A percentile compares a stretch with the other conserved stretches of the same genome.
phyloP scores from a whole-genome alignment of 1,139 yeast species.

The Protomyces inundatus region DNA sequence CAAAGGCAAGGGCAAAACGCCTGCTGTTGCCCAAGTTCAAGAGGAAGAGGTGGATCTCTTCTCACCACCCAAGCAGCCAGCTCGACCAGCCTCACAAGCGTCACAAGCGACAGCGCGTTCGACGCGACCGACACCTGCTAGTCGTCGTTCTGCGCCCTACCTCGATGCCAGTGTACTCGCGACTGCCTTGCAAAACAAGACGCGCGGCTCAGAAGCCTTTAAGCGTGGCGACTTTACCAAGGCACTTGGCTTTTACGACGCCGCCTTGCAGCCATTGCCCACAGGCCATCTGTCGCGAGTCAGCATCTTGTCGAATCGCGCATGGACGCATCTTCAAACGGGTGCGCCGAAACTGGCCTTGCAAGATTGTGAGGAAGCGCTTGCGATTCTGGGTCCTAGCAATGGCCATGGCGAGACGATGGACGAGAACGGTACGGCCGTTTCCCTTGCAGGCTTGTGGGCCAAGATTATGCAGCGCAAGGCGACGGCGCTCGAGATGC shows the following conservation, averaged over 20 bases:
- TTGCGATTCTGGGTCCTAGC: constrained; percentile 51
- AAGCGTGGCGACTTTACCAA: constrained; percentile 73
- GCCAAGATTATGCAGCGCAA: constrained; percentile 59
- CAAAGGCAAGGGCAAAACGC: constrained; percentile 5
- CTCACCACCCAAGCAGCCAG: constrained; percentile 8
- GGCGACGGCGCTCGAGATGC: constrained; percentile 79
- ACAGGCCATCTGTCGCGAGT: constrained; percentile 59
- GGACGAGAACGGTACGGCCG: constrained; percentile 45
- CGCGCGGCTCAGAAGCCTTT: constrained; percentile 59
- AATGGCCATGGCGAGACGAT: constrained; percentile 41
- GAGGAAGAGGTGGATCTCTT: constrained; percentile 12
- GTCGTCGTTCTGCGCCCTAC: not conserved
- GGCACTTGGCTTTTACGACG: constrained; percentile 58
- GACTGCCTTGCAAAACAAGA: constrained; percentile 45
- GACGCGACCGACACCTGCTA: not conserved
- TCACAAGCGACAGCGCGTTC: not conserved
- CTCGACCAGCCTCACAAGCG: constrained; percentile 1
- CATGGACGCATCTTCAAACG: constrained; percentile 60
- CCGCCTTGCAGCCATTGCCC: constrained; percentile 62
- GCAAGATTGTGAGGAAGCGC: constrained; percentile 52
- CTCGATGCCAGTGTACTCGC: constrained; percentile 10
- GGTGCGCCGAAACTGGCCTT: constrained; percentile 70
- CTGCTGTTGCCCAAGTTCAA: not conserved
- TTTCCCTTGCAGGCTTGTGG: constrained; percentile 62
- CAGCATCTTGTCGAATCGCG: constrained; percentile 69